A percentile compares a stretch with the other conserved stretches of the same genome.
phyloP scores from a whole-genome alignment of 1,139 yeast species.

The Torulaspora globosa region DNA sequence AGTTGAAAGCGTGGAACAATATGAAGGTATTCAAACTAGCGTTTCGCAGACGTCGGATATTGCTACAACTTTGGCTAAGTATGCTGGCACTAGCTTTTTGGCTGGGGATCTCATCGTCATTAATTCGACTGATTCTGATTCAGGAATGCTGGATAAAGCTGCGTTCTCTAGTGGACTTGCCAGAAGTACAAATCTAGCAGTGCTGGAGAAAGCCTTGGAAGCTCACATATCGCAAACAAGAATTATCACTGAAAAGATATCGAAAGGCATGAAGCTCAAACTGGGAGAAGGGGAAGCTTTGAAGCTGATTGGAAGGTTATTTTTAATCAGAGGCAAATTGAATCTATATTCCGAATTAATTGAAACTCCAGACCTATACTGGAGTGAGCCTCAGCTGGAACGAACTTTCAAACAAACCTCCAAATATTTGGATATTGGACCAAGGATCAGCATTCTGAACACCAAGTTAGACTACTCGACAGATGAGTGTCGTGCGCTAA shows the following conservation, averaged over 20 bases:
- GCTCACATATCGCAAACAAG: constrained; percentile 59
- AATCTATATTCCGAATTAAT: constrained; percentile 84
- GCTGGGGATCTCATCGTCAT: constrained; percentile 69
- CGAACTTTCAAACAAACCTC: constrained; percentile 68
- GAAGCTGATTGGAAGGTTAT: constrained; percentile 65
- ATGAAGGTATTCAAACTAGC: constrained; percentile 12
- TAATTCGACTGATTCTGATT: constrained; percentile 46
- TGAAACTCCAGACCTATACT: constrained; percentile 87
- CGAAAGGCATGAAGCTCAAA: constrained; percentile 57
- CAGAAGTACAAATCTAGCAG: constrained; percentile 77
- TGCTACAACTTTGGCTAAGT: constrained; percentile 7
- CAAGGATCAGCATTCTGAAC: constrained; percentile 74
- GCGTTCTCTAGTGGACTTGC: constrained; percentile 88
- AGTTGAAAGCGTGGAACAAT: constrained; percentile 28
- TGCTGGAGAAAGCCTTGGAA: constrained; percentile 70
- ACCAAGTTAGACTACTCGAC: constrained; percentile 85
- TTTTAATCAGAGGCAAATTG: constrained; percentile 72
- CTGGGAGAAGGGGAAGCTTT: constrained; percentile 62
- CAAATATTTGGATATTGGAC: constrained; percentile 64
- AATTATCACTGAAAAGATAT: constrained; percentile 58
- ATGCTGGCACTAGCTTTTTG: constrained; percentile 35
- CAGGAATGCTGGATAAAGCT: constrained; percentile 66
- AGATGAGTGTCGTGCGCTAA: constrained; percentile 76
- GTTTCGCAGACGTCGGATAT: background rate
- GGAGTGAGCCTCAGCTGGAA: constrained; percentile 88